Percentiles rank a stretch among this genome's conserved stretches.
phyloP scores from a whole-genome alignment of 2,329 filamentous ascomycete genomes.

The Botryotinia narcissicola region DNA sequence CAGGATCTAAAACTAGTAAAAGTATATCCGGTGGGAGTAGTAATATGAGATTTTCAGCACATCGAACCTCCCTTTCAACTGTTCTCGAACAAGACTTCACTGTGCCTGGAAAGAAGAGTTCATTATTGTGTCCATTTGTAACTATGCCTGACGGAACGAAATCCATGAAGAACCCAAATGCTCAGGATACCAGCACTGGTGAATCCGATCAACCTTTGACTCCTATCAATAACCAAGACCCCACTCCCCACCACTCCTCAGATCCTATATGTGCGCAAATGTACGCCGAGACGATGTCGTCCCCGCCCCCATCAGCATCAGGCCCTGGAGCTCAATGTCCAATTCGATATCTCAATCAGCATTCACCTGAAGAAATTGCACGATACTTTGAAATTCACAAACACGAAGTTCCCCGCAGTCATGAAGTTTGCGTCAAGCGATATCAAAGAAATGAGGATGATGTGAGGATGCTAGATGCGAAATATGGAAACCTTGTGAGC shows the following conservation, averaged over 20 bases:
- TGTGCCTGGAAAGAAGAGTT: slow-evolving; percentile 75
- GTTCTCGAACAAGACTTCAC: slow-evolving; percentile 88
- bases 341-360: slow-evolving; percentile 88
- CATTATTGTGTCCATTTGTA: slow-evolving; percentile 78
- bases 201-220: slow-evolving; percentile 32
- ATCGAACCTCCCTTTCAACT: slow-evolving; percentile 58
- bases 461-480: slow-evolving; percentile 84
- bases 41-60: slow-evolving; percentile 43
- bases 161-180: slow-evolving; percentile 26
- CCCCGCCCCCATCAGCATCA: slow-evolving; percentile 46
- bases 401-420: slow-evolving; percentile 88
- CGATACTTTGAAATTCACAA: slow-evolving; percentile 94
- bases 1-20: slow-evolving; percentile 45
- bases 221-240: slow-evolving; percentile 40
- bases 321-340: slow-evolving; percentile 70
- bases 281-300: slow-evolving; percentile 54
- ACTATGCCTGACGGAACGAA: slow-evolving; percentile 24
- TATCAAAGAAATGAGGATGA: slow-evolving; percentile 86
- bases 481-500: slow-evolving; percentile 80
- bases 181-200: slow-evolving; percentile 29
- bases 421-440: slow-evolving; percentile 85
- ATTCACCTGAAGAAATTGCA: slow-evolving; percentile 89
- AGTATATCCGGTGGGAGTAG: slow-evolving; percentile 42
- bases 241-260: slow-evolving; percentile 48
- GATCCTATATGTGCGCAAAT: slow-evolving; percentile 65